A percentile compares a stretch with the other conserved stretches of the same genome.
Conservation (phyloP, 345 rosid species). For the Aethionema arabicum region DNA sequence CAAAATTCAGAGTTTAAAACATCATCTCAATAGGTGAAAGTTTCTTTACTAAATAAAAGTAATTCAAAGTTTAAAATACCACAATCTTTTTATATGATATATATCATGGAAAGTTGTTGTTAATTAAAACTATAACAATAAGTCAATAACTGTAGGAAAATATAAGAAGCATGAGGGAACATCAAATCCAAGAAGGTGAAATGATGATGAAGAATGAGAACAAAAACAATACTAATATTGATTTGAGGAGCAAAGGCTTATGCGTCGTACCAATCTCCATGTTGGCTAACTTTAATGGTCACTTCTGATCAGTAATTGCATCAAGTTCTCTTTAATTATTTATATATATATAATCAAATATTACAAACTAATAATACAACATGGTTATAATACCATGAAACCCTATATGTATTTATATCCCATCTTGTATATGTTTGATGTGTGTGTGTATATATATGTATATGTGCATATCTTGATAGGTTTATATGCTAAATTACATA, state of each 20-base stretch:
- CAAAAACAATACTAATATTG: constrained; percentile 32
- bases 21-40: too few species aligned
- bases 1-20: too few species aligned
- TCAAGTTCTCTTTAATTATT: background rate
- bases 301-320: constrained; percentile 22
- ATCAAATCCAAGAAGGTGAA: constrained; percentile 31
- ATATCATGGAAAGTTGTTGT: constrained; percentile 14
- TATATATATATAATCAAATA: constrained; percentile 12
- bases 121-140: constrained; percentile 20
- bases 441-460: constrained; percentile 14
- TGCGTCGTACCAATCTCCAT: constrained; percentile 76
- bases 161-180: constrained; percentile 15
- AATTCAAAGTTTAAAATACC: too few species aligned
- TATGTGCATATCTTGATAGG: background rate
- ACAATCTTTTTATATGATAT: constrained; percentile 3
- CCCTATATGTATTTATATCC: constrained; percentile 7
- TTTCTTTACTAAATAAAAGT: too few species aligned
- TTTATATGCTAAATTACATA: constrained; percentile 13
- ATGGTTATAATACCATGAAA: too few species aligned
- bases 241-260: constrained; percentile 69
- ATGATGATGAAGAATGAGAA: constrained; percentile 20
- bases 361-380: too few species aligned
- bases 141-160: constrained; percentile 26
- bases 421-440: constrained; percentile 26
- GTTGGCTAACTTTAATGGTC: constrained; percentile 62